Conservation (phyloP, 306 rosid genomes). For the Boehmeria nivea region DNA sequence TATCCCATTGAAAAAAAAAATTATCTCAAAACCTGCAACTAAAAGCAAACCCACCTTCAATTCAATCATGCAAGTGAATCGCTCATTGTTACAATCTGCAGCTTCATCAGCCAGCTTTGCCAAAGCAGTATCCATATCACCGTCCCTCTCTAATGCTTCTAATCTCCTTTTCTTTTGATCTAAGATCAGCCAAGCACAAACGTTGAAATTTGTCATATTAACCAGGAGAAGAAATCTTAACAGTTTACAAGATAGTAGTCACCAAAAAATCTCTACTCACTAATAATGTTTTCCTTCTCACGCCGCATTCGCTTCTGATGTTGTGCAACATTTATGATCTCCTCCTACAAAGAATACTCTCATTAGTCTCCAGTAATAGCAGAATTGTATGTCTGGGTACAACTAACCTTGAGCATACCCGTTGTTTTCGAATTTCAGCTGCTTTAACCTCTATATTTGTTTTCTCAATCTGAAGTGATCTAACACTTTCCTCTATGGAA, state of each 20-base stretch:
- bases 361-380: neutral
- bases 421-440: slow-evolving; percentile 57
- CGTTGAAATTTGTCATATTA: slow-evolving; percentile 2
- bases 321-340: slow-evolving; percentile 30
- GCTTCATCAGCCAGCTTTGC: slow-evolving; percentile 64
- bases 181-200: slow-evolving; percentile 35
- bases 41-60: slow-evolving; percentile 54
- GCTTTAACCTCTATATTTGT: slow-evolving; percentile 46
- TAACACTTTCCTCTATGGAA: slow-evolving; percentile 40
- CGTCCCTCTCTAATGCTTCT: slow-evolving; percentile 44
- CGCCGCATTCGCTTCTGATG: slow-evolving; percentile 46
- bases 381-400: neutral
- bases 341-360: slow-evolving; percentile 47
- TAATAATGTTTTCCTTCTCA: slow-evolving; percentile 35
- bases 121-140: slow-evolving; percentile 50
- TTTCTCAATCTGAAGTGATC: slow-evolving; percentile 45
- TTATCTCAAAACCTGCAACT: slow-evolving; percentile 5
- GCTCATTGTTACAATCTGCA: slow-evolving; percentile 40
- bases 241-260: slow-evolving; percentile 3
- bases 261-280: slow-evolving; percentile 35
- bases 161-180: slow-evolving; percentile 58
- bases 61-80: slow-evolving; percentile 51
- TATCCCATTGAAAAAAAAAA: slow-evolving; percentile 19
- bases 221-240: slow-evolving; percentile 4
- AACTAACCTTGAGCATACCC: slow-evolving; percentile 42